Evolutionary conservation across 257 asterid genomes (phyloP), one percentile per base, ranked within the genome.

Genomic region (Paulownia fortunei): DNA sequence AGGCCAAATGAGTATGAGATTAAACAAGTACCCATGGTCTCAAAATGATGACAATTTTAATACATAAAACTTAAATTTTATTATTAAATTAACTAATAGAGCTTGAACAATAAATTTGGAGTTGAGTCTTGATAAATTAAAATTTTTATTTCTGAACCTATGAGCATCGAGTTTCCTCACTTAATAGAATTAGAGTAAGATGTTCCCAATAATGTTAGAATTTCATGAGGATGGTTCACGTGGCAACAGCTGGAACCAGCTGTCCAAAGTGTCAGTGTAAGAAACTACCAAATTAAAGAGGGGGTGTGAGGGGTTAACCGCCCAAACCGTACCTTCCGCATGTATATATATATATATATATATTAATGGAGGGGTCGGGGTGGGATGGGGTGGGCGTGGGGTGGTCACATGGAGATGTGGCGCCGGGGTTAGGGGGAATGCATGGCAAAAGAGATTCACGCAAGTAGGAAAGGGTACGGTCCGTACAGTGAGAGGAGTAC

Each of bases 161-260:
- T n/a, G n/a, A n/a, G n/a, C n/a, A n/a, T n/a, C n/a, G n/a, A n/a
- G 4, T 30, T 30, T 30, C 36, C 4, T 30, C 36, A 30, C 36
- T 1, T 30, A 30, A 30, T 30, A 30, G n/a, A n/a, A n/a, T n/a
- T n/a, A 30, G 36, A 30, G 4, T 30, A 30, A 30, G 36, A 30
- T 30, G 4, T 4, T 30, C 36, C 34, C 34, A 63, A 63, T 34
- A 24, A 36, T 3, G 41, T 56, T 8, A 9, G 11, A 10, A 56
- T 23, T 39, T 56, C 16, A 6, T 39, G 8, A 67, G 69, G 65
- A 49, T 24, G 58, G 73, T 34, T 84, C 88, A 84, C 88, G 88
- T 78, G 88, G 68, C 59, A 78, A 78, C 84, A 81, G 83, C 85
- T 84, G 79, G 76, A 74, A 39, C 70, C 65, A 79, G 83, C 81